Conservation (phyloP, 2,329 filamentous ascomycete genomes). For the Stagonosporopsis tanaceti region DNA sequence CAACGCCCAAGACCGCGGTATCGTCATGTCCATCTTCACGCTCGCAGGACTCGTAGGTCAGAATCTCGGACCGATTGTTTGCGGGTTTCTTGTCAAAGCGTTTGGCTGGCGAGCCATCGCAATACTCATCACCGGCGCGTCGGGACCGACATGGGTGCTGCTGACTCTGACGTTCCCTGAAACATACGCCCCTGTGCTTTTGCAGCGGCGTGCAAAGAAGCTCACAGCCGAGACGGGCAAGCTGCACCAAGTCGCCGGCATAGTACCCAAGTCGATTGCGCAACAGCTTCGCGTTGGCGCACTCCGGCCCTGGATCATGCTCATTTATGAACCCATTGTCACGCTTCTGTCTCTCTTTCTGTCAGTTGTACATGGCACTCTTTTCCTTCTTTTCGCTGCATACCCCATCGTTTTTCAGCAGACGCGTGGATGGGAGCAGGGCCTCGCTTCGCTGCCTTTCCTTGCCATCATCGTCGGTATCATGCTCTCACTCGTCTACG, state of each 20-base stretch:
- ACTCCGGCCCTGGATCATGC: slow-evolving; percentile 61
- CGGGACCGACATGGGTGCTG: slow-evolving; percentile 70
- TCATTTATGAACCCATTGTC: slow-evolving; percentile 64
- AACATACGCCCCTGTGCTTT: slow-evolving; percentile 81
- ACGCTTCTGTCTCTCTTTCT: slow-evolving; percentile 24
- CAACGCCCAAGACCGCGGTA: slow-evolving; percentile 66
- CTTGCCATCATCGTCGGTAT: slow-evolving; percentile 68
- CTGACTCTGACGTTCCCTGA: slow-evolving; percentile 84
- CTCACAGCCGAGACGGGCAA: slow-evolving; percentile 73
- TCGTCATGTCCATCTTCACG: slow-evolving; percentile 67
- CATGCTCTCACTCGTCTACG: slow-evolving; percentile 29
- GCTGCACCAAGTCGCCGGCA: slow-evolving; percentile 58
- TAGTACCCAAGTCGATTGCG: slow-evolving; percentile 46
- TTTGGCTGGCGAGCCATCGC: slow-evolving; percentile 79
- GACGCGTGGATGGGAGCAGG: slow-evolving; percentile 62
- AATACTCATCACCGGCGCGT: slow-evolving; percentile 73
- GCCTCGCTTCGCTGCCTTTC: slow-evolving; percentile 68
- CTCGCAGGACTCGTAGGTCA: slow-evolving; percentile 68
- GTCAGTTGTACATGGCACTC: slow-evolving; percentile 26
- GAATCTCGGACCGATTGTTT: slow-evolving; percentile 66
- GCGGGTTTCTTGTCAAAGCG: slow-evolving; percentile 68
- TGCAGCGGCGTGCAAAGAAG: slow-evolving; percentile 72
- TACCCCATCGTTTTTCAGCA: slow-evolving; percentile 65
- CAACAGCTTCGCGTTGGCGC: slow-evolving; percentile 67
- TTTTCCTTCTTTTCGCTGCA: slow-evolving; percentile 54